These are phyloP conservation scores for Haberlea rhodopensis DNA, from an alignment of 257 asterid genomes.

Conservation along the genomic window DNA sequence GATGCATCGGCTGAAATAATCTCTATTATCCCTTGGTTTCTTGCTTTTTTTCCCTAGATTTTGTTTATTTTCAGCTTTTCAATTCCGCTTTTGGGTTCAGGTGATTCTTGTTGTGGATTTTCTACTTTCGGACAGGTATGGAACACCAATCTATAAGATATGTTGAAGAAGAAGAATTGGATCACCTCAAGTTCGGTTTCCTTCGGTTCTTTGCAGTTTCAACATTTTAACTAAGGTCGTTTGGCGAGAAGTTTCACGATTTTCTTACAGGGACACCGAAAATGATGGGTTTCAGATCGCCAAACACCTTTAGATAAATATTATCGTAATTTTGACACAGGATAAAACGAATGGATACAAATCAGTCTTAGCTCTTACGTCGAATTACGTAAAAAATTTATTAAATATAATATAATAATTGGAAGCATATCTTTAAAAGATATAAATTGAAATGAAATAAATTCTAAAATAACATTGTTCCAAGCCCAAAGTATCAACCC, in stretches of 20 bases:
- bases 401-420: no score
- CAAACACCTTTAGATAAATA: not conserved
- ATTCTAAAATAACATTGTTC: not conserved
- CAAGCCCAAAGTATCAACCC: no score
- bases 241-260: not conserved
- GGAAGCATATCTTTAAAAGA: no score
- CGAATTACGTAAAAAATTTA: no score
- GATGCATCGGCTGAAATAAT: constrained; percentile 60
- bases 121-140: constrained; percentile 24
- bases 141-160: constrained; percentile 14
- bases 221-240: constrained; percentile 10
- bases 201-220: constrained; percentile 30
- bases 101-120: constrained; percentile 43
- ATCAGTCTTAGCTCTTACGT: no score
- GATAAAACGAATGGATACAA: no score
- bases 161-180: not conserved
- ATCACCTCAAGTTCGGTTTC: constrained; percentile 21
- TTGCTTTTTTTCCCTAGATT: not conserved
- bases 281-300: constrained; percentile 17
- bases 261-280: not conserved
- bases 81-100: constrained; percentile 22
- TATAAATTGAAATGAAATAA: no score
- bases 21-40: not conserved
- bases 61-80: constrained; percentile 4
- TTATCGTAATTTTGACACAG: not conserved